These are phyloP conservation scores for Blastobotrys muscicola DNA, from an alignment of 805 yeast genomes.

Conservation along the genomic window DNA sequence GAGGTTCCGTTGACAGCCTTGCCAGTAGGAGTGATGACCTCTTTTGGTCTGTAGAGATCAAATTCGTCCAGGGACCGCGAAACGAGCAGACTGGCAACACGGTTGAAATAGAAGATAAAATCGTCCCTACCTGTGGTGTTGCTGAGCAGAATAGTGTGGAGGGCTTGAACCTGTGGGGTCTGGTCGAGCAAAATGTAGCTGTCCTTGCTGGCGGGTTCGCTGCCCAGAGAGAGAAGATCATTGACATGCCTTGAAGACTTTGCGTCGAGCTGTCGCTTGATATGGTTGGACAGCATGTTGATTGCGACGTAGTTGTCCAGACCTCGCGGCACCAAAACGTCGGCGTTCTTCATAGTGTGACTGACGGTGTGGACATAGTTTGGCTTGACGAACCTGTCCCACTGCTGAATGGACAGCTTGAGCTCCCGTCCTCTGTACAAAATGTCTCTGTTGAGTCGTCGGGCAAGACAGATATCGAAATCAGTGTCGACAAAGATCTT, in stretches of 20 bases:
- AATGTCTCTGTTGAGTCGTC: constrained; percentile 82
- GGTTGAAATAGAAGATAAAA: constrained; percentile 77
- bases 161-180: constrained; percentile 60
- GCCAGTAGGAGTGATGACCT: constrained; percentile 37
- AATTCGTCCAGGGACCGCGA: constrained; percentile 53
- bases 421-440: constrained; percentile 79
- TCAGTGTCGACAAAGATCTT: constrained; percentile 92
- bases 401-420: constrained; percentile 72
- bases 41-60: constrained; percentile 6
- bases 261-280: constrained; percentile 54
- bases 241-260: constrained; percentile 63
- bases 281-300: constrained; percentile 67
- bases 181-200: constrained; percentile 24
- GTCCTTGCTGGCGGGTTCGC: constrained; percentile 14
- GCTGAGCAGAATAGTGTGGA: constrained; percentile 61
- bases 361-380: constrained; percentile 67
- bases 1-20: constrained; percentile 22
- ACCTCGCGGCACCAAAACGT: constrained; percentile 85
- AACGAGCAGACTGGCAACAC: constrained; percentile 65
- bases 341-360: constrained; percentile 73
- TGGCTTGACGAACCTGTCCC: constrained; percentile 89
- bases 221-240: constrained; percentile 51
- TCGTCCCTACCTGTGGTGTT: constrained; percentile 52
- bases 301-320: constrained; percentile 75
- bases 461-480: constrained; percentile 80